A percentile compares a stretch with the other conserved stretches of the same genome.
These are phyloP conservation scores for Pyrrhoderma lamaoense DNA, from an alignment of 1,284 basidiomycete species.

Conservation along the genomic window DNA sequence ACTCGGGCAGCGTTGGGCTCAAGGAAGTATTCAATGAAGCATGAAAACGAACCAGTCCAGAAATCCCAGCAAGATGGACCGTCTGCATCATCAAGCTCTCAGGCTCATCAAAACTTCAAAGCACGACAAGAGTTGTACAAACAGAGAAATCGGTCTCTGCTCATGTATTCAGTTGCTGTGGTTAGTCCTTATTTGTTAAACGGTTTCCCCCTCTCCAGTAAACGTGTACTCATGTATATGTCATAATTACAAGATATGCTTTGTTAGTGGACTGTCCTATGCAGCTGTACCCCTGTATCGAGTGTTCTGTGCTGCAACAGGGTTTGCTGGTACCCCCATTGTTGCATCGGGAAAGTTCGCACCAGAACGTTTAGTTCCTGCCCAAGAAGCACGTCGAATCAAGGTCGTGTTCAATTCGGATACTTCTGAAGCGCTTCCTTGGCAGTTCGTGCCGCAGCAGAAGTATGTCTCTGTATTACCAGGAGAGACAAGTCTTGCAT, in stretches of 20 bases:
- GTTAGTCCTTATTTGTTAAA: conserved; percentile 36
- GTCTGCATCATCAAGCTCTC: background rate
- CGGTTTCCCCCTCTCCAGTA: conserved; percentile 12
- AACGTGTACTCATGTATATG: conserved; percentile 8
- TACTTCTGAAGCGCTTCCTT: conserved; percentile 81
- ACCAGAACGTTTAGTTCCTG: conserved; percentile 74
- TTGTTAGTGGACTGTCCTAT: conserved; percentile 83
- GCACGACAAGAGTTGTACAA: conserved; percentile 32
- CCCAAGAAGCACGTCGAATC: conserved; percentile 66
- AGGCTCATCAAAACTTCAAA: conserved; percentile 2
- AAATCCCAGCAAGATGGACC: background rate
- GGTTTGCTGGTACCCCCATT: conserved; percentile 92
- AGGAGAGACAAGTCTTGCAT: conserved; percentile 94
- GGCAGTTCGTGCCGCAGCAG: conserved; percentile 90
- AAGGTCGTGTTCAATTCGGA: conserved; percentile 97
- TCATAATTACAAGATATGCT: conserved; percentile 51
- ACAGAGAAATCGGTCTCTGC: conserved; percentile 59
- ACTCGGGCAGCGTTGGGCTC: background rate
- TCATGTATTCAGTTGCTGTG: conserved; percentile 76
- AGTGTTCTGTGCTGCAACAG: conserved; percentile 96
- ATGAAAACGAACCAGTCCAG: background rate
- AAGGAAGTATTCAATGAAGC: conserved; percentile 6
- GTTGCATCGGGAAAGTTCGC: conserved; percentile 78
- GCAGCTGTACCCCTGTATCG: conserved; percentile 97
- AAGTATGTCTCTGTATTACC: conserved; percentile 87